A percentile compares a stretch with the other conserved stretches of the same genome.
phyloP scores from a whole-genome alignment of 176 grass and related monocot species.

The Stipa capillata region DNA sequence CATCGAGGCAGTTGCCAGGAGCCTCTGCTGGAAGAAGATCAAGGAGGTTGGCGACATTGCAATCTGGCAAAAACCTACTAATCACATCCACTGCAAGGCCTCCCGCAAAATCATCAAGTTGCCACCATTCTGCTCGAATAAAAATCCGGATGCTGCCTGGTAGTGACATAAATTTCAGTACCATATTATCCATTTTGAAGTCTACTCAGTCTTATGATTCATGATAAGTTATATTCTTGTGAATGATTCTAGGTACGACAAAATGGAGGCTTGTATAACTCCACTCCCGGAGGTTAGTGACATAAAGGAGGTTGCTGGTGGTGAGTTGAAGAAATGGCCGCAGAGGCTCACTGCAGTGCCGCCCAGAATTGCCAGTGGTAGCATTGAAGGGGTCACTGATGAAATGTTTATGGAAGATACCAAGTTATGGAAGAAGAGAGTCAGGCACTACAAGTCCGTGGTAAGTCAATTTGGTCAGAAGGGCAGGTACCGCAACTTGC shows the following conservation, averaged over 20 bases:
- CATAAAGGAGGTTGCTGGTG: slow-evolving; percentile 62
- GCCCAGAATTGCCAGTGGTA: slow-evolving; percentile 68
- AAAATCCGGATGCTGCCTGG: slow-evolving; percentile 78
- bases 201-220: neutral
- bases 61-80: slow-evolving; percentile 88
- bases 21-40: slow-evolving; percentile 94
- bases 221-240: neutral
- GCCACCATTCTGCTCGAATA: slow-evolving; percentile 47
- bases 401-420: slow-evolving; percentile 66
- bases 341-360: slow-evolving; percentile 67
- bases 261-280: slow-evolving; percentile 75
- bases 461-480: slow-evolving; percentile 60
- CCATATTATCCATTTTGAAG: neutral
- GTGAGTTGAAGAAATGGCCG: slow-evolving; percentile 76
- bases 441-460: slow-evolving; percentile 68
- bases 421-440: slow-evolving; percentile 69
- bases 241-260: slow-evolving; percentile 47
- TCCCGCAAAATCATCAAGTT: slow-evolving; percentile 49
- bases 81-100: slow-evolving; percentile 69
- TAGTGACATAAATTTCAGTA: slow-evolving; percentile 1
- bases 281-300: slow-evolving; percentile 52
- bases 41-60: slow-evolving; percentile 71
- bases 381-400: slow-evolving; percentile 46
- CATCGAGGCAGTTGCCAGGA: slow-evolving; percentile 59
- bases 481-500: slow-evolving; percentile 81